Percentiles rank a stretch among this genome's conserved stretches.
These are phyloP conservation scores for Wickerhamomyces bovis DNA, from an alignment of 805 yeast genomes.

Conservation along the genomic window DNA sequence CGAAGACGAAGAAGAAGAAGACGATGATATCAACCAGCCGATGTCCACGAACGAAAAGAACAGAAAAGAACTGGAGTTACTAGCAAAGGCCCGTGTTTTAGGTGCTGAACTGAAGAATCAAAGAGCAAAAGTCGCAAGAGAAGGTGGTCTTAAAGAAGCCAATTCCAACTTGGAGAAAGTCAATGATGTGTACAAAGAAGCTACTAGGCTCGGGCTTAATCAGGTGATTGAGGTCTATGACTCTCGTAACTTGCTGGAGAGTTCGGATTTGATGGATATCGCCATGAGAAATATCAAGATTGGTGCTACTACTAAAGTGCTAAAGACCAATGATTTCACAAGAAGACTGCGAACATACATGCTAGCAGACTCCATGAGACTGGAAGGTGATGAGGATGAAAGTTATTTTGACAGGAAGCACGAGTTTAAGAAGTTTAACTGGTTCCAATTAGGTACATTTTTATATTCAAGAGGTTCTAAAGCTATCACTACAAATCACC, in stretches of 20 bases:
- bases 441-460: constrained; percentile 54
- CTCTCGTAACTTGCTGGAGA: constrained; percentile 53
- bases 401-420: constrained; percentile 21
- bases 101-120: constrained; percentile 28
- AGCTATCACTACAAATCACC: constrained; percentile 50
- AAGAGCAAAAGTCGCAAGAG: constrained; percentile 48
- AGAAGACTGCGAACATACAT: constrained; percentile 33
- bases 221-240: constrained; percentile 51
- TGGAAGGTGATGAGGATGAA: constrained; percentile 22
- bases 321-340: constrained; percentile 44
- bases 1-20: constrained; percentile 6
- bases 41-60: constrained; percentile 2
- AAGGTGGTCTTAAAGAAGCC: constrained; percentile 49
- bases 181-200: constrained; percentile 39
- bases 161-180: constrained; percentile 37
- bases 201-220: constrained; percentile 30
- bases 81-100: constrained; percentile 28
- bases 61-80: constrained; percentile 23
- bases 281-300: constrained; percentile 57
- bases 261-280: constrained; percentile 56
- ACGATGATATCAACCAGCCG: constrained; percentile 1
- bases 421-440: constrained; percentile 43
- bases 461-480: constrained; percentile 40
- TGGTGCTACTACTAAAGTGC: constrained; percentile 46
- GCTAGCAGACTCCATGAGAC: constrained; percentile 26